Evolutionary conservation across 345 rosid species (phyloP).

Genomic region (Dovyalis caffra): DNA sequence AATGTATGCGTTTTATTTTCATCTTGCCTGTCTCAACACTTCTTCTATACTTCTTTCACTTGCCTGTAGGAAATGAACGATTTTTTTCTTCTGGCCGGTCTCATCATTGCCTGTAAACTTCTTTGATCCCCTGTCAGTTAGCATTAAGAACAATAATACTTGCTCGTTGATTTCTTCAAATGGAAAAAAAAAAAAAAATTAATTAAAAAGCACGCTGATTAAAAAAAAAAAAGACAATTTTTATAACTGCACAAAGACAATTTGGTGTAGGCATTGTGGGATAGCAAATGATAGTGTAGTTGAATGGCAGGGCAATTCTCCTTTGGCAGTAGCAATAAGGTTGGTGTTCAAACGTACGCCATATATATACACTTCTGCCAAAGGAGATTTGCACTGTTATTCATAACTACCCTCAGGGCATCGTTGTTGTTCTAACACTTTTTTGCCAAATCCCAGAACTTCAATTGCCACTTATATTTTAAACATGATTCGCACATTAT

Average conservation of each 20-base stretch:
- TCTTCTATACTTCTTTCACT: neutral
- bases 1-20: no score
- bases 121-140: neutral
- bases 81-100: neutral
- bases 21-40: no score
- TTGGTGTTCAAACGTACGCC: no score
- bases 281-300: conserved; percentile 9
- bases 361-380: conserved; percentile 34
- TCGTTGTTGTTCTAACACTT: neutral
- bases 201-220: no score
- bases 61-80: neutral
- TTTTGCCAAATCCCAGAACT: neutral
- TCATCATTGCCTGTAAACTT: neutral
- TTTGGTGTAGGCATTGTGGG: neutral
- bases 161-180: no score
- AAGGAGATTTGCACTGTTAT: conserved; percentile 42
- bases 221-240: neutral
- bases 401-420: conserved; percentile 24
- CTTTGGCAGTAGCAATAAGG: conserved; percentile 47
- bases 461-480: conserved; percentile 5
- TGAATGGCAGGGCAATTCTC: conserved; percentile 63
- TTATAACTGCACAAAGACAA: neutral
- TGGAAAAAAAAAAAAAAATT: neutral
- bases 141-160: no score
- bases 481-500: conserved; percentile 31